These are phyloP conservation scores for Sarcocystis neurona DNA, from an alignment of 169 alveolate genomes.

Conservation along the genomic window DNA sequence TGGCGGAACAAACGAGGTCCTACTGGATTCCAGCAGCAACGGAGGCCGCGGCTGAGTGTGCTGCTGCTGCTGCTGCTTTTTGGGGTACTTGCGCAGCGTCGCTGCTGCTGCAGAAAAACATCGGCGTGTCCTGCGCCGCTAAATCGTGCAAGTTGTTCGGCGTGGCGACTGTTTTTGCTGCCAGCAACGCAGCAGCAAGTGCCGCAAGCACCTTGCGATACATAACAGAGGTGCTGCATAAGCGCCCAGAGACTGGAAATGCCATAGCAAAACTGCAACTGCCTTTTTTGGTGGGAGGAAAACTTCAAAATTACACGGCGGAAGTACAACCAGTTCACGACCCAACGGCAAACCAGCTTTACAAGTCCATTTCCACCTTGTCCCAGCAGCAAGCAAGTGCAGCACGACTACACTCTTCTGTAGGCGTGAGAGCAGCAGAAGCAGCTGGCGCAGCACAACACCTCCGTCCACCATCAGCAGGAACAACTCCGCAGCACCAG, in stretches of 20 bases:
- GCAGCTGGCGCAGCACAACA: not conserved
- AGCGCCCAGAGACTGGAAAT: too few relatives aligned
- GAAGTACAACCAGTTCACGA: too few relatives aligned
- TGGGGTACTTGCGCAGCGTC: conserved; percentile 24
- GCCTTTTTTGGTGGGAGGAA: not conserved
- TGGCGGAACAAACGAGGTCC: not conserved
- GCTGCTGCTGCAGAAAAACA: not conserved
- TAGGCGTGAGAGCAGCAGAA: not conserved
- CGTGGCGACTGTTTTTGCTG: not conserved
- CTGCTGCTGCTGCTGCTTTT: conserved; percentile 21
- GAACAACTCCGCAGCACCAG: not conserved
- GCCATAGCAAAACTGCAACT: not conserved
- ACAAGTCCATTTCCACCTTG: too few relatives aligned
- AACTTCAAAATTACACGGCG: too few relatives aligned
- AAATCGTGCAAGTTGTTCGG: conserved; percentile 22
- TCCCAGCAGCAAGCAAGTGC: not conserved
- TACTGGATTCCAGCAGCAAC: not conserved
- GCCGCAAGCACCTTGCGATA: conserved; percentile 17
- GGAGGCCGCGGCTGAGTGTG: conserved; percentile 18
- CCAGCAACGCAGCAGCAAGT: conserved; percentile 15
- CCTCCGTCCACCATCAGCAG: not conserved
- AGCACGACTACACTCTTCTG: not conserved
- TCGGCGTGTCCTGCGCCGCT: conserved; percentile 17
- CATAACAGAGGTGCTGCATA: too few relatives aligned
- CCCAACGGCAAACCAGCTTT: too few relatives aligned